Conservation (phyloP, 2,329 filamentous ascomycete species). For the Teratosphaeria epicoccoides region DNA sequence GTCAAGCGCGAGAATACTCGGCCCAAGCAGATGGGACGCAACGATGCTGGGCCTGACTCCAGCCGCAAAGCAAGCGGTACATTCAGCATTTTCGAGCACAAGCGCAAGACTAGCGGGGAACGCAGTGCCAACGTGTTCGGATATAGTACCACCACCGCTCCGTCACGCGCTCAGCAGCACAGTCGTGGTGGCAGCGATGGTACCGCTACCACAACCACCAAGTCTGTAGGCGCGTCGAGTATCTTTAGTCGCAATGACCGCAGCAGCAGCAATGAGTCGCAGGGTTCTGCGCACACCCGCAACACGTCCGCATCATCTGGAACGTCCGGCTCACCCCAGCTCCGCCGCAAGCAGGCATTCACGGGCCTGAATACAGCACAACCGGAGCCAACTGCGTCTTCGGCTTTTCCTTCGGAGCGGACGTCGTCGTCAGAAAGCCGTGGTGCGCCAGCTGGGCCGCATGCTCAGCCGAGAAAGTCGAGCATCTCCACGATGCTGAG, state of each 20-base stretch:
- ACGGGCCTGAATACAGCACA: not conserved
- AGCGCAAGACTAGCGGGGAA: not conserved
- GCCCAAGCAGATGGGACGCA: not conserved
- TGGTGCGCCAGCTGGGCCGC: not conserved
- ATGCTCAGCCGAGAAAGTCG: not conserved
- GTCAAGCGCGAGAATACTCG: not conserved
- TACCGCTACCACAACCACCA: not conserved
- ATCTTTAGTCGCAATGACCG: not conserved
- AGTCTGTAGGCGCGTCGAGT: not conserved
- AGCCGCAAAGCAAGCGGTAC: not conserved
- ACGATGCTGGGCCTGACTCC: not conserved
- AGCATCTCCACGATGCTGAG: not conserved
- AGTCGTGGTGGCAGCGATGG: not conserved
- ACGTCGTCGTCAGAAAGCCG: not conserved
- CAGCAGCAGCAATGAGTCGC: not conserved
- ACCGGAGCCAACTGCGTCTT: not conserved
- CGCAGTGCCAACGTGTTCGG: not conserved
- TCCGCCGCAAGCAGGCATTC: not conserved
- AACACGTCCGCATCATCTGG: not conserved
- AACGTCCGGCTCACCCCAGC: not conserved
- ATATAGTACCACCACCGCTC: not conserved
- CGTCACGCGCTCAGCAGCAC: not conserved
- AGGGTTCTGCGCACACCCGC: not conserved
- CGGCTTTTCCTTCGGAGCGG: not conserved
- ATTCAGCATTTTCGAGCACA: not conserved